These are phyloP conservation scores for Trichoderma sp. DNA, from an alignment of 2,329 filamentous ascomycete genomes.

Conservation along the genomic window DNA sequence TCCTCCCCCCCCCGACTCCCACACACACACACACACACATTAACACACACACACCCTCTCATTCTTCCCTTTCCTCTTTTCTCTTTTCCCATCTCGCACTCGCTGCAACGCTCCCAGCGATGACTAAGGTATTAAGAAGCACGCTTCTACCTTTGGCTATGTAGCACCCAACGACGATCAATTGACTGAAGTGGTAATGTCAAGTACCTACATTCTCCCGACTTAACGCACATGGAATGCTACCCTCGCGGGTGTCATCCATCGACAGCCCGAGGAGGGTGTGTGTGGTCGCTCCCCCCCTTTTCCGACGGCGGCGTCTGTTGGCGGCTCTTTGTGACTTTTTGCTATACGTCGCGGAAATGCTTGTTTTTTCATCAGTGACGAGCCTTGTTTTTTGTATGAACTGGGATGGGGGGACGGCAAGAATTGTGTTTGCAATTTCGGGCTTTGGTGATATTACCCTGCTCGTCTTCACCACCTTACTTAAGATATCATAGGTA, in stretches of 20 bases:
- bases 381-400: too few species aligned
- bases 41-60: neutral
- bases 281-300: constrained; percentile 1
- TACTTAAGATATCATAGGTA: too few species aligned
- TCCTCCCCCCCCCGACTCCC: too few species aligned
- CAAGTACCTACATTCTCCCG: too few species aligned
- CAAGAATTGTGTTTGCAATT: too few species aligned
- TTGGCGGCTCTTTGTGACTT: constrained; percentile 4
- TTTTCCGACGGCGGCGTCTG: constrained; percentile 23
- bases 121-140: neutral
- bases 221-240: neutral
- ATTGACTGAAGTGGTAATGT: too few species aligned
- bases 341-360: neutral
- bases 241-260: too few species aligned
- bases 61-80: neutral
- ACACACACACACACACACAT: neutral
- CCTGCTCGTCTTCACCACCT: too few species aligned
- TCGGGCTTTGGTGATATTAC: too few species aligned
- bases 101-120: neutral
- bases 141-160: neutral
- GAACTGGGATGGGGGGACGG: too few species aligned
- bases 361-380: too few species aligned
- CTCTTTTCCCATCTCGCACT: neutral
- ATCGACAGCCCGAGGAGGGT: constrained; percentile 3
- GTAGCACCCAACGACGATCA: too few species aligned